A percentile compares a stretch with the other conserved stretches of the same genome.
These are phyloP conservation scores for Chlamydomonas sphaeroides DNA, from an alignment of 139 green algal genomes.

Conservation along the genomic window DNA sequence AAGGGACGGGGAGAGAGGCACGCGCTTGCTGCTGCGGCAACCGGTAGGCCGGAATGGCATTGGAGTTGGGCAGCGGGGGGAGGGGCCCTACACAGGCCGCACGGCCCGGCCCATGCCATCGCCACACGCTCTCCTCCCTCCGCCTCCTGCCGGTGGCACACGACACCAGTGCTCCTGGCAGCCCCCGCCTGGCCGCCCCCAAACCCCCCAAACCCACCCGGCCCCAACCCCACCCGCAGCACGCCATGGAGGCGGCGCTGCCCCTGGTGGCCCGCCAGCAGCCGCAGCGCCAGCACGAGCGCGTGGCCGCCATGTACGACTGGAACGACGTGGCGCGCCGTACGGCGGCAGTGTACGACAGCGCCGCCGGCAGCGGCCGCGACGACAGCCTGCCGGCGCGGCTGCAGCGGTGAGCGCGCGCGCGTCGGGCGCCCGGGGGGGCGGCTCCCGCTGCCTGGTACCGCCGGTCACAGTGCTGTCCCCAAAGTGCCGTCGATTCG, in stretches of 20 bases:
- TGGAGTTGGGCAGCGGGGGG: too few species aligned
- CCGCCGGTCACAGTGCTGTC: background rate
- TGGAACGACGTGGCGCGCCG: constrained; percentile 86
- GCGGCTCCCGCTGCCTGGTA: background rate
- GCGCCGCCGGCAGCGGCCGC: constrained; percentile 12
- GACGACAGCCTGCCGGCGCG: constrained; percentile 49
- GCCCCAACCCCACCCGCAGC: too few species aligned
- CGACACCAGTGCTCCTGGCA: too few species aligned
- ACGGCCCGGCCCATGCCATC: too few species aligned
- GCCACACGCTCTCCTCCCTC: too few species aligned
- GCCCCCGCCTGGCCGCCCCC: background rate
- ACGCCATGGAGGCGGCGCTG: too few species aligned
- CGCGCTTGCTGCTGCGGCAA: too few species aligned
- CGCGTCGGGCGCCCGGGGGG: background rate
- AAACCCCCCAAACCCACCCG: background rate
- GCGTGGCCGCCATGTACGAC: constrained; percentile 86
- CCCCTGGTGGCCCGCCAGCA: background rate
- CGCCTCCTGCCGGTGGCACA: background rate
- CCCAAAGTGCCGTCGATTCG: background rate
- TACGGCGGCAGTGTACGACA: constrained; percentile 84
- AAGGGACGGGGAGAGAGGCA: background rate
- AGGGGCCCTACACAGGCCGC: too few species aligned
- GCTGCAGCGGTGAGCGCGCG: background rate
- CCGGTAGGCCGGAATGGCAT: too few species aligned
- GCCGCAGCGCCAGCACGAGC: constrained; percentile 63